Percentiles rank a stretch among this genome's conserved stretches.
phyloP scores from a whole-genome alignment of 169 alveolate species.

The Plasmodium yoelii region DNA sequence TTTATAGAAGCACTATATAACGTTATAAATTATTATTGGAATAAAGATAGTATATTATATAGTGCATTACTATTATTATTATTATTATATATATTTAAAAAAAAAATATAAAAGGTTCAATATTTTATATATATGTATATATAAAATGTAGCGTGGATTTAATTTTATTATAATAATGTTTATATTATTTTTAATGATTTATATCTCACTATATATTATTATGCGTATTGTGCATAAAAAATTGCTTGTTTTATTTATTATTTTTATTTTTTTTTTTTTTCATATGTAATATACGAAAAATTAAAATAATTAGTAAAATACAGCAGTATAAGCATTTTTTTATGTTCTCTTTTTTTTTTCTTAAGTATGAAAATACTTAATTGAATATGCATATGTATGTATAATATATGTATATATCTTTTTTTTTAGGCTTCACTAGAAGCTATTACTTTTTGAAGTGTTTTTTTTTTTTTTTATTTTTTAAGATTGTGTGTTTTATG shows the following conservation, averaged over 20 bases:
- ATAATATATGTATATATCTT: conserved; percentile 20
- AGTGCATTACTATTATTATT: no score
- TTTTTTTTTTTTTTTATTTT: conserved; percentile 42
- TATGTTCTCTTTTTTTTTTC: conserved; percentile 4
- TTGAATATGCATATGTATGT: conserved; percentile 18
- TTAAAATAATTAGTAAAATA: neutral
- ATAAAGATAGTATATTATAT: no score
- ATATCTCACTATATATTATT: no score
- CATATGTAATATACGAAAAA: neutral
- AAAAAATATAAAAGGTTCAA: no score
- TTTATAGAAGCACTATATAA: no score
- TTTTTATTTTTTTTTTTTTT: conserved; percentile 2
- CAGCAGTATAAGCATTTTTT: neutral
- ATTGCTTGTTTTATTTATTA: neutral
- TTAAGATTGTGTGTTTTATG: conserved; percentile 11
- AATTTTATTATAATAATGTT: neutral
- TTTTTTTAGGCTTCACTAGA: conserved; percentile 73
- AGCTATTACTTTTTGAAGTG: conserved; percentile 31
- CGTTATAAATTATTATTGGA: no score
- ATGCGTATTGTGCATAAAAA: neutral
- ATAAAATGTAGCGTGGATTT: neutral
- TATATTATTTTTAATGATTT: no score
- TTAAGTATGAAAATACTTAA: neutral
- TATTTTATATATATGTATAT: neutral
- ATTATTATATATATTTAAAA: no score